These are phyloP conservation scores for Nakazawaea wickerhamii DNA, from an alignment of 805 yeast species.

Conservation along the genomic window DNA sequence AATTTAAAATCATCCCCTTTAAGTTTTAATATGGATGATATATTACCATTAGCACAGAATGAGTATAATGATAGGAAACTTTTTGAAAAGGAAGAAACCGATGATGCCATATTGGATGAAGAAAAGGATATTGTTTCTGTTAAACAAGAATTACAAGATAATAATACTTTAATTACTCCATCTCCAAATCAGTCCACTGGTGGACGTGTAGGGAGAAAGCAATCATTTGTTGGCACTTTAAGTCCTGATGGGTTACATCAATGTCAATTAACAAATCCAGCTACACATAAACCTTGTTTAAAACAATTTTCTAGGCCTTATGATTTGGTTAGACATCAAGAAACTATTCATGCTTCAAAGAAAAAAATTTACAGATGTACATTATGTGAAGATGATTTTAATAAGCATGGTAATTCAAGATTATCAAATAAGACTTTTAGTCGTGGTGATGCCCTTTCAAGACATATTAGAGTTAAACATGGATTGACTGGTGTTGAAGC, in stretches of 20 bases:
- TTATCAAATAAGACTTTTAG: constrained; percentile 66
- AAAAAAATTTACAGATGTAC: constrained; percentile 83
- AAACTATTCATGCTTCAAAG: constrained; percentile 88
- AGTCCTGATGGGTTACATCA: constrained; percentile 34
- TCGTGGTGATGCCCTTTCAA: constrained; percentile 88
- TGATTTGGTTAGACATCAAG: constrained; percentile 92
- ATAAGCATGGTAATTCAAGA: constrained; percentile 34
- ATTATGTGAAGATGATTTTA: constrained; percentile 71
- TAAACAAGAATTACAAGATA: not conserved
- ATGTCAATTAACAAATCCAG: constrained; percentile 55
- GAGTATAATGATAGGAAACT: not conserved
- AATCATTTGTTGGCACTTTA: not conserved
- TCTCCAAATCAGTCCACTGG: not conserved
- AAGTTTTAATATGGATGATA: constrained; percentile 2
- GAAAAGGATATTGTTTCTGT: too few relatives aligned
- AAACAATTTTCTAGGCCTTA: constrained; percentile 90
- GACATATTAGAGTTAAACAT: constrained; percentile 92
- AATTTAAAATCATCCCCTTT: constrained; percentile 1
- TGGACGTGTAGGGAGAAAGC: constrained; percentile 1
- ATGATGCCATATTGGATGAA: not conserved
- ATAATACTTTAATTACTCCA: too few relatives aligned
- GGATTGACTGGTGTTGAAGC: constrained; percentile 62
- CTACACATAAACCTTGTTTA: constrained; percentile 58
- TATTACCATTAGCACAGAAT: not conserved
- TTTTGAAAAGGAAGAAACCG: not conserved